Conservation (phyloP, 306 rosid genomes). For the Quillaja saponaria region DNA sequence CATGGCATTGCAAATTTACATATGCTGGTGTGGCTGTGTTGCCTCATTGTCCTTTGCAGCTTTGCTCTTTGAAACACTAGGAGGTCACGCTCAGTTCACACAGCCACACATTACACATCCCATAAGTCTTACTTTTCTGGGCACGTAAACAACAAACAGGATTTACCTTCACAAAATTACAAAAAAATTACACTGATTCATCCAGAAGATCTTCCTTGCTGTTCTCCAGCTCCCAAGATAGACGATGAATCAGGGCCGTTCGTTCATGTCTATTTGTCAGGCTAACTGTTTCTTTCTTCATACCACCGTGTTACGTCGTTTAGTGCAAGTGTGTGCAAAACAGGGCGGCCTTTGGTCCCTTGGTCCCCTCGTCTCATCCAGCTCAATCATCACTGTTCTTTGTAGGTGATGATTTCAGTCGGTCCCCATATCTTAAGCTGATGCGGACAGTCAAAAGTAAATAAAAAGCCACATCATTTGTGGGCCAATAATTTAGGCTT, state of each 20-base stretch:
- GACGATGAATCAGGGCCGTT: constrained; percentile 33
- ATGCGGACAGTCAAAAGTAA: not conserved
- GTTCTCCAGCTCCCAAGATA: constrained; percentile 18
- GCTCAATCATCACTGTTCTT: constrained; percentile 37
- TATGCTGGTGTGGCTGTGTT: not conserved
- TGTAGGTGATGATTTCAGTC: constrained; percentile 36
- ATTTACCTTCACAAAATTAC: constrained; percentile 27
- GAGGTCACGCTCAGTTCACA: constrained; percentile 24
- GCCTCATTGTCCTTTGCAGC: not conserved
- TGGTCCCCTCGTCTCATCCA: constrained; percentile 49
- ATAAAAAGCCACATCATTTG: no score
- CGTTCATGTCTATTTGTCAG: constrained; percentile 35
- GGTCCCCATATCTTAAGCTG: not conserved
- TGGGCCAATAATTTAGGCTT: no score
- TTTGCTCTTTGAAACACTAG: constrained; percentile 20
- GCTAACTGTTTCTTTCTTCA: constrained; percentile 35
- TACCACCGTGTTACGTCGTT: constrained; percentile 9
- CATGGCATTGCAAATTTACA: no score
- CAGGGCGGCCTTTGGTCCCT: constrained; percentile 33
- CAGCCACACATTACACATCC: constrained; percentile 1
- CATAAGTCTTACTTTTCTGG: not conserved
- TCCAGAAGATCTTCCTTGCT: constrained; percentile 47
- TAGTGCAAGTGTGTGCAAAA: constrained; percentile 29
- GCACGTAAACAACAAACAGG: constrained; percentile 12
- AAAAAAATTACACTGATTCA: constrained; percentile 31